Conservation (phyloP, 108 stramenopile species). For the Cyclotella kingstonii region DNA sequence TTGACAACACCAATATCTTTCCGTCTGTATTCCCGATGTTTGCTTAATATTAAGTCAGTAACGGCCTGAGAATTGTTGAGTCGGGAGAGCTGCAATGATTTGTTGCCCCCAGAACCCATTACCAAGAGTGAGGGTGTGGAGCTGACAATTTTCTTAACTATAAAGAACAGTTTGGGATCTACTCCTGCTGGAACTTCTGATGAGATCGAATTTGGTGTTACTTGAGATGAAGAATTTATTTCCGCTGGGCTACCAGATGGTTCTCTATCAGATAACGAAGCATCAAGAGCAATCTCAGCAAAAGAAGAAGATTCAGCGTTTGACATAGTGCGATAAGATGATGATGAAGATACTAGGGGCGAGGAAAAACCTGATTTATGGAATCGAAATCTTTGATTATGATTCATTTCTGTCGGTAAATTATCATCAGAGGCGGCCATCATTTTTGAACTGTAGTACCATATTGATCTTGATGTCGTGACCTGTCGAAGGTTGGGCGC, state of each 20-base stretch:
- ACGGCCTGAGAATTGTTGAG: slow-evolving; percentile 22
- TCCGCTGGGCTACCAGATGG: too few relatives aligned
- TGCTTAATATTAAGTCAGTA: slow-evolving; percentile 14
- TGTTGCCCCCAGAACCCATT: background rate
- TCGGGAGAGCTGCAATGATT: slow-evolving; percentile 8
- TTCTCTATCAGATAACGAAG: background rate
- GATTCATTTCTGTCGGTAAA: too few relatives aligned
- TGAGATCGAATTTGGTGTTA: background rate
- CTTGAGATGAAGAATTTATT: background rate
- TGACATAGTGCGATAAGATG: background rate
- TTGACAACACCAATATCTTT: slow-evolving; percentile 51
- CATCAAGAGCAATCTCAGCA: background rate
- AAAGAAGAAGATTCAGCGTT: background rate
- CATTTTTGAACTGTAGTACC: too few relatives aligned
- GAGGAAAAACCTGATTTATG: slow-evolving; percentile 7
- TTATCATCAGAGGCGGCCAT: too few relatives aligned
- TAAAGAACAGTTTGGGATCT: slow-evolving; percentile 41
- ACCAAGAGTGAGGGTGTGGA: slow-evolving; percentile 33
- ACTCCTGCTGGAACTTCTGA: background rate
- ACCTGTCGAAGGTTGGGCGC: too few relatives aligned
- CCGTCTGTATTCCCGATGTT: slow-evolving; percentile 75
- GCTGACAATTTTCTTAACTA: slow-evolving; percentile 28
- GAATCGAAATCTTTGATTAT: slow-evolving; percentile 13
- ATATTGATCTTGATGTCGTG: too few relatives aligned
- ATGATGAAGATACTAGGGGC: background rate